These are phyloP conservation scores for Puccinellia tenuiflora DNA, from an alignment of 176 grass and related monocot species.

Conservation along the genomic window DNA sequence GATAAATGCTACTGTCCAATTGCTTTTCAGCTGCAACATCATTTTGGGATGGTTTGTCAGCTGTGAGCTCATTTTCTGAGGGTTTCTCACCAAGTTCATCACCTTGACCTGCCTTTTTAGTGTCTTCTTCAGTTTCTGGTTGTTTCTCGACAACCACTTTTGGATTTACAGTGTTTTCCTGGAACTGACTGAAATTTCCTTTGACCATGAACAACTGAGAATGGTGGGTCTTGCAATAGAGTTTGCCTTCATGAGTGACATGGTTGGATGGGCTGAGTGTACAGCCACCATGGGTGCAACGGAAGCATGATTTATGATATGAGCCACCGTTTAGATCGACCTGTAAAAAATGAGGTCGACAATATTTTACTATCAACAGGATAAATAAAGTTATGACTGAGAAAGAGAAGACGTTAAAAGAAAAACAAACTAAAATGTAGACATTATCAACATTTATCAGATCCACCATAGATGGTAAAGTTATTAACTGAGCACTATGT, in stretches of 20 bases:
- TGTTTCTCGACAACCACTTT: constrained; percentile 30
- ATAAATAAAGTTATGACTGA: neutral
- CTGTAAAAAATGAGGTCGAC: constrained; percentile 21
- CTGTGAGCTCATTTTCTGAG: constrained; percentile 5
- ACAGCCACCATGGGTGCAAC: constrained; percentile 86
- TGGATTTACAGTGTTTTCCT: constrained; percentile 46
- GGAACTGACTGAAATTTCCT: constrained; percentile 81
- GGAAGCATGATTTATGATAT: constrained; percentile 95
- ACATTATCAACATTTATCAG: neutral
- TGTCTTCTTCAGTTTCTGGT: constrained; percentile 20
- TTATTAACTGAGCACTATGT: constrained; percentile 3
- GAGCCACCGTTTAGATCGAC: constrained; percentile 66
- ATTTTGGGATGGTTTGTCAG: constrained; percentile 25
- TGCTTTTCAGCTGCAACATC: constrained; percentile 26
- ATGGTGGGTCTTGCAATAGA: constrained; percentile 94
- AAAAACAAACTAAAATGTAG: neutral
- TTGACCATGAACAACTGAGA: constrained; percentile 90
- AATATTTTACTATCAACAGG: neutral
- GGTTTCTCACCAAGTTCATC: constrained; percentile 32
- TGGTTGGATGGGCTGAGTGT: constrained; percentile 71
- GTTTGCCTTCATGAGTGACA: constrained; percentile 75
- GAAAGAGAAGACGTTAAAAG: neutral
- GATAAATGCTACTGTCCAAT: neutral
- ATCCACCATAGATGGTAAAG: neutral
- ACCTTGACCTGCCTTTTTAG: constrained; percentile 18